phyloP scores from a whole-genome alignment of 2,329 filamentous ascomycete species.

The Beauveria sp. region DNA sequence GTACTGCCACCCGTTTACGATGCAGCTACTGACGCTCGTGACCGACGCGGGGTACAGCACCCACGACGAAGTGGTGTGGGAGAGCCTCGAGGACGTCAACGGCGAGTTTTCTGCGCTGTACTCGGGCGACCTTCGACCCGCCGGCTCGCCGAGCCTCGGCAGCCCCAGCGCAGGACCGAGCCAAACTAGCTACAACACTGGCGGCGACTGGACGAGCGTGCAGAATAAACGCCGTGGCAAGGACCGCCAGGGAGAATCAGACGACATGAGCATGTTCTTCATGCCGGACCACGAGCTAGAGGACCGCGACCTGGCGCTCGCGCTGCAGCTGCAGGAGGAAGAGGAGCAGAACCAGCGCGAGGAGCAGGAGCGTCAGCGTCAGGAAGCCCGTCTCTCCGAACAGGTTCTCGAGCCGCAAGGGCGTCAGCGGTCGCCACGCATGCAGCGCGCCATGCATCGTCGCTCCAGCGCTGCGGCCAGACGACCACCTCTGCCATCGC shows the following conservation, averaged over 20 bases:
- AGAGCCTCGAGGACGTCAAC: conserved; percentile 81
- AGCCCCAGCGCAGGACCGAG: conserved; percentile 15
- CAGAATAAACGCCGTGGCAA: conserved; percentile 27
- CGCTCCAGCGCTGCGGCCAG: conserved; percentile 35
- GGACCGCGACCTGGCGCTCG: conserved; percentile 80
- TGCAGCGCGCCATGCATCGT: background rate
- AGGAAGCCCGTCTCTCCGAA: conserved; percentile 62
- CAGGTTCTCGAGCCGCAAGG: conserved; percentile 62
- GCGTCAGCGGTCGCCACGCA: conserved; percentile 19
- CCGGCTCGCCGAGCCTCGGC: conserved; percentile 45
- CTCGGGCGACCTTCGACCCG: conserved; percentile 80
- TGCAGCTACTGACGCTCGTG: conserved; percentile 72
- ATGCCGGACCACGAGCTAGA: conserved; percentile 54
- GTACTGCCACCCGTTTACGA: conserved; percentile 75
- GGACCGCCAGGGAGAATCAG: conserved; percentile 13
- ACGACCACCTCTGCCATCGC: conserved; percentile 23
- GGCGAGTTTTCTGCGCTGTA: conserved; percentile 77
- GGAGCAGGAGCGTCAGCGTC: conserved; percentile 52
- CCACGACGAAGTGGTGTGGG: conserved; percentile 93
- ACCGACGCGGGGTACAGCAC: conserved; percentile 86
- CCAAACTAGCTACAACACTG: conserved; percentile 11
- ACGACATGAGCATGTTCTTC: conserved; percentile 11
- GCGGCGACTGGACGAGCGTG: conserved; percentile 49
- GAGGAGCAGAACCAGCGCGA: conserved; percentile 74
- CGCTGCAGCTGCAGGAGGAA: conserved; percentile 88